A percentile compares a stretch with the other conserved stretches of the same genome.
Conservation (phyloP, 2,329 filamentous ascomycete species). For the Penicillium sp. region DNA sequence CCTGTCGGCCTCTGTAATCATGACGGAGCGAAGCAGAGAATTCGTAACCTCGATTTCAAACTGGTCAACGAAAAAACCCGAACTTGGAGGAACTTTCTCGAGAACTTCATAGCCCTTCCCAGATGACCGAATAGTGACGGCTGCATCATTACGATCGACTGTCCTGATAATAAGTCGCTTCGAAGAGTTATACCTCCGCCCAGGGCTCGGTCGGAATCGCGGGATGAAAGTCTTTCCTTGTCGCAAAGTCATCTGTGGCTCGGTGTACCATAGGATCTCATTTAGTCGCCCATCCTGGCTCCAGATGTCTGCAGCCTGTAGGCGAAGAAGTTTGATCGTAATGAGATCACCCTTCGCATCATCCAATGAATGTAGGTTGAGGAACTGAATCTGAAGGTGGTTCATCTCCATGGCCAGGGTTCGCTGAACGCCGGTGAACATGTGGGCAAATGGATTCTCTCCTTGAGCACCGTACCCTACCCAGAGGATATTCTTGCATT, state of each 20-base stretch:
- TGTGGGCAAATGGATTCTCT: slow-evolving; percentile 21
- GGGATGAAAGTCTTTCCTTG: slow-evolving; percentile 28
- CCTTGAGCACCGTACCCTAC: slow-evolving; percentile 22
- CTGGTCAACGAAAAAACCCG: background rate
- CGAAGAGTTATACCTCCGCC: slow-evolving; percentile 23
- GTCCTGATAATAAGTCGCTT: slow-evolving; percentile 18
- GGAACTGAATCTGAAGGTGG: slow-evolving; percentile 19
- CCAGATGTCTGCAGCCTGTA: slow-evolving; percentile 17
- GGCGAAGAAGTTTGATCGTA: slow-evolving; percentile 15
- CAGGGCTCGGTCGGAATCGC: slow-evolving; percentile 20
- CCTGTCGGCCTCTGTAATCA: slow-evolving; percentile 3
- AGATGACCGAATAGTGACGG: slow-evolving; percentile 5
- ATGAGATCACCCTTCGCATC: slow-evolving; percentile 6
- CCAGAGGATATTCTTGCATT: slow-evolving; percentile 26
- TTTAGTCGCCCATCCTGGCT: slow-evolving; percentile 9
- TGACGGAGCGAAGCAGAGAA: slow-evolving; percentile 15
- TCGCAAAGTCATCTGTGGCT: slow-evolving; percentile 28
- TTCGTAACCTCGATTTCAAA: slow-evolving; percentile 10
- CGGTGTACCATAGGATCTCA: slow-evolving; percentile 28
- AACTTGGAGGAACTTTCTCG: background rate
- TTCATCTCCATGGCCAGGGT: slow-evolving; percentile 22
- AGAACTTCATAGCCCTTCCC: slow-evolving; percentile 11
- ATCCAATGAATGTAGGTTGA: slow-evolving; percentile 13
- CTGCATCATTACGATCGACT: slow-evolving; percentile 4
- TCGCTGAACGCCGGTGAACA: slow-evolving; percentile 23